Percentiles rank a stretch among this genome's conserved stretches.
Conservation (phyloP, 129 eudicot species). For the Escallonia rubra region DNA sequence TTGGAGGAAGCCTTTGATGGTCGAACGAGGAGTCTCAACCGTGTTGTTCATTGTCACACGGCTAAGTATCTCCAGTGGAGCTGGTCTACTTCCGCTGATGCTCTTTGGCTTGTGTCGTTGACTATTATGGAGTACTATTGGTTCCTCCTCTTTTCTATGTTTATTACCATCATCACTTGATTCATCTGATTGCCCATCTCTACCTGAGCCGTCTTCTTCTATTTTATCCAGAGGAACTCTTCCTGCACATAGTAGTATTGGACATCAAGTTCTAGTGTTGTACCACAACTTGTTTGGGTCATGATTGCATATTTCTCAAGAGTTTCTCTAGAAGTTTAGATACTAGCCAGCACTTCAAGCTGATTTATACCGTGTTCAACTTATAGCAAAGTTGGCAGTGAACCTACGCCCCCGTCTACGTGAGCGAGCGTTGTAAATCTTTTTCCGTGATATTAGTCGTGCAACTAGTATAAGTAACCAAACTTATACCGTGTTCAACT, state of each 20-base stretch:
- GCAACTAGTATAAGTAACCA: too few species aligned
- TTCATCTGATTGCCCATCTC: constrained; percentile 1
- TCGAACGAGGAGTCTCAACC: constrained; percentile 33
- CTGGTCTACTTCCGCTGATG: constrained; percentile 15
- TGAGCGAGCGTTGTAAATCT: too few species aligned
- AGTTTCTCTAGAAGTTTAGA: too few species aligned
- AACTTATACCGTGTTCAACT: too few species aligned
- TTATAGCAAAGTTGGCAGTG: too few species aligned
- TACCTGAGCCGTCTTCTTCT: constrained; percentile 6
- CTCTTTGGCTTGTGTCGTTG: constrained; percentile 6
- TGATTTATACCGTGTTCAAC: too few species aligned
- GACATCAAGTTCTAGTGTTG: neutral
- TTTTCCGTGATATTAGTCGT: too few species aligned
- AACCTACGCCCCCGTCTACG: too few species aligned
- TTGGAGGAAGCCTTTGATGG: constrained; percentile 28
- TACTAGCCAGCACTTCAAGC: too few species aligned
- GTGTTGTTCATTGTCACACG: constrained; percentile 36
- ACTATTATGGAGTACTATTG: neutral
- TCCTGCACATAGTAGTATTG: neutral
- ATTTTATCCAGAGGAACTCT: constrained; percentile 3
- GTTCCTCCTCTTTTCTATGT: constrained; percentile 1
- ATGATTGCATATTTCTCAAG: too few species aligned
- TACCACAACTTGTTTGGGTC: too few species aligned
- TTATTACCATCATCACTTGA: neutral
- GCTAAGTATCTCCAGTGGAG: constrained; percentile 36